Base-by-base conservation (phyloP, 1,284 basidiomycete species). In the Singerocomus rubriflavus region DNA sequence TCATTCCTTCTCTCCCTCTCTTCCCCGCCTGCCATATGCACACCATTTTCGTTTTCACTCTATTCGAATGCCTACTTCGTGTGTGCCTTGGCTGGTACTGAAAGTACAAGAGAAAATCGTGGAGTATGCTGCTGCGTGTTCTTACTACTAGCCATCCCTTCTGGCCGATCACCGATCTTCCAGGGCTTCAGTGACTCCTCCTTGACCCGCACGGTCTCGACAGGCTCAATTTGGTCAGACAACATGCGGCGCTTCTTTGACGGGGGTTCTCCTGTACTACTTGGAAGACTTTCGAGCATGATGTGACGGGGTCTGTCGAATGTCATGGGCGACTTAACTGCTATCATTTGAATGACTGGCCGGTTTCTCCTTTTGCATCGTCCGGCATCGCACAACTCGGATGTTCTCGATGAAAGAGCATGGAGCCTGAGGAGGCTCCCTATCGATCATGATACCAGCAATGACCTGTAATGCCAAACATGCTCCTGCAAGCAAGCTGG, bases 351-450 rank as follows among this genome's bases (percentile, higher is more conserved):
- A 35, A 26, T 4, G 35, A 46, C 53, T 40, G 17, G 48, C 55
- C 48, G 48, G 50, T 34, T 58, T 60, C 40, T 73, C 72, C 46
- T 73, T 71, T 44, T 75, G 73, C 12, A 78, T 76, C 43, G 75
- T 73, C 54, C 89, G 74, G 49, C 88, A 73, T 52, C 86, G 84
- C 26, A 91, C 82, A 21, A 95, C 92, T 69, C 94, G 89, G 5
- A 92, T 77, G 62, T 98, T 97, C 75, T 98, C 92, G 49, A 96
- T 90, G 36, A 91, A 93, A 70, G 95, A 96, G n/a, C n/a, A n/a
- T n/a, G n/a, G n/a, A n/a, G n/a, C n/a, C n/a, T n/a, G n/a, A n/a
- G n/a, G n/a, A n/a, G n/a, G n/a, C n/a, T n/a, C n/a, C n/a, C n/a
- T n/a, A n/a, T n/a, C n/a, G n/a, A n/a, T n/a, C n/a, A n/a, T n/a